Evolutionary conservation across 1,139 yeast species (phyloP).

Genomic region (Saccharomycopsis hybrid): DNA sequence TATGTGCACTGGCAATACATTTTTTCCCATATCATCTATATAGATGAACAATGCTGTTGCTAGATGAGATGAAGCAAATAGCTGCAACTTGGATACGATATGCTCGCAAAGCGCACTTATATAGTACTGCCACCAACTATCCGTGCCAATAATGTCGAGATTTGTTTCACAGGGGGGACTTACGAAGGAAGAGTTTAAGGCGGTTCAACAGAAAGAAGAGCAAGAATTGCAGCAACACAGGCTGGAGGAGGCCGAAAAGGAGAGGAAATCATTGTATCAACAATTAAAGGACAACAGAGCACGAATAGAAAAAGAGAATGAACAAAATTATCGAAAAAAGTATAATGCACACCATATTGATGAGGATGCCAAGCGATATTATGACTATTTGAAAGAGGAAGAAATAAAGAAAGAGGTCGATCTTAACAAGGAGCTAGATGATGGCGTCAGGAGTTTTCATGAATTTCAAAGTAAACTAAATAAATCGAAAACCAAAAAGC

Average conservation of each 20-base stretch:
- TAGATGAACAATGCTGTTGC: too few relatives aligned
- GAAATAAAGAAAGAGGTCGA: slow-evolving; percentile 29
- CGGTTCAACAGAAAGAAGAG: slow-evolving; percentile 3
- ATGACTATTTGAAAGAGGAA: slow-evolving; percentile 23
- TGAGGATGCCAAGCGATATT: slow-evolving; percentile 5
- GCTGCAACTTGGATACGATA: too few relatives aligned
- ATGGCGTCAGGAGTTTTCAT: slow-evolving; percentile 9
- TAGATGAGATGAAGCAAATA: too few relatives aligned
- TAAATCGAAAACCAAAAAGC: too few relatives aligned
- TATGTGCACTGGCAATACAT: too few relatives aligned
- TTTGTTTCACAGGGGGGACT: slow-evolving; percentile 13
- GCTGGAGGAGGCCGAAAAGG: background rate
- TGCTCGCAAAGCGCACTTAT: too few relatives aligned
- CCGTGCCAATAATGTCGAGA: slow-evolving; percentile 1
- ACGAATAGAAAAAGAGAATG: slow-evolving; percentile 6
- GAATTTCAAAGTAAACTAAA: too few relatives aligned
- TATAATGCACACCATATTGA: slow-evolving; percentile 11
- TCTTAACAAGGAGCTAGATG: slow-evolving; percentile 34
- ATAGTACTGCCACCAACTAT: background rate
- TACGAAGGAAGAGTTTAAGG: slow-evolving; percentile 1
- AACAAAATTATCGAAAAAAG: slow-evolving; percentile 7
- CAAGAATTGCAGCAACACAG: background rate
- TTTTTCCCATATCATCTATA: too few relatives aligned
- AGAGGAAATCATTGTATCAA: slow-evolving; percentile 10
- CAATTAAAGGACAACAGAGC: slow-evolving; percentile 14